Conservation (phyloP, 2,329 filamentous ascomycete species). For the Fusarium hostae region DNA sequence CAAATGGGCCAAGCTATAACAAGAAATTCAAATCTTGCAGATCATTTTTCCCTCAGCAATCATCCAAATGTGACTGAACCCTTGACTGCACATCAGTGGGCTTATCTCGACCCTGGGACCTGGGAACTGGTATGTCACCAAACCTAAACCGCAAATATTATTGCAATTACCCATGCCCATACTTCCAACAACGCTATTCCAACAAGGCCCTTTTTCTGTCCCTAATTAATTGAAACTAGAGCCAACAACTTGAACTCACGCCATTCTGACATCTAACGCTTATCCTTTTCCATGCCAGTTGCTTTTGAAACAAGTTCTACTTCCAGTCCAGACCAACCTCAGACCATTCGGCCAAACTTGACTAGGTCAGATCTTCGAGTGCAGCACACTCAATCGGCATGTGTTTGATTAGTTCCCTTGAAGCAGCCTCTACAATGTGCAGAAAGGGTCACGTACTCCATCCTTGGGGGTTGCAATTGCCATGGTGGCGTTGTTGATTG, state of each 20-base stretch:
- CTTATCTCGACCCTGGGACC: neutral
- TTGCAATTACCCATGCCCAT: neutral
- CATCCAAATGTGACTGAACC: neutral
- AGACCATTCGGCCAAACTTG: conserved; percentile 1
- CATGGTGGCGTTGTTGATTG: conserved; percentile 1
- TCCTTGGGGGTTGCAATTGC: neutral
- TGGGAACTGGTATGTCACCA: neutral
- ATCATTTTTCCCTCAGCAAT: conserved; percentile 1
- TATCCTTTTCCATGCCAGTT: neutral
- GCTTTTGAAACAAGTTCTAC: conserved; percentile 10
- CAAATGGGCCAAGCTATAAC: neutral
- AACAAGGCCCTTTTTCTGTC: neutral
- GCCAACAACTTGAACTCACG: neutral
- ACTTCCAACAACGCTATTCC: neutral
- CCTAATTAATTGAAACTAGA: neutral
- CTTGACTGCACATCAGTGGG: conserved; percentile 17
- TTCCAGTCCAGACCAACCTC: neutral
- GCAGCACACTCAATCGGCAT: neutral
- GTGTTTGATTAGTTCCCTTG: neutral
- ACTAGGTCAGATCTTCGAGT: neutral
- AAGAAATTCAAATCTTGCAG: neutral
- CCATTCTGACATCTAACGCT: conserved; percentile 2
- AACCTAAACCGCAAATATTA: neutral
- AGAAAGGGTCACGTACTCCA: neutral
- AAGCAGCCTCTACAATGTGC: neutral